Percentiles rank a stretch among this genome's conserved stretches.
Conservation (phyloP, 2,329 filamentous ascomycete species). For the Madurella mycetomatis region DNA sequence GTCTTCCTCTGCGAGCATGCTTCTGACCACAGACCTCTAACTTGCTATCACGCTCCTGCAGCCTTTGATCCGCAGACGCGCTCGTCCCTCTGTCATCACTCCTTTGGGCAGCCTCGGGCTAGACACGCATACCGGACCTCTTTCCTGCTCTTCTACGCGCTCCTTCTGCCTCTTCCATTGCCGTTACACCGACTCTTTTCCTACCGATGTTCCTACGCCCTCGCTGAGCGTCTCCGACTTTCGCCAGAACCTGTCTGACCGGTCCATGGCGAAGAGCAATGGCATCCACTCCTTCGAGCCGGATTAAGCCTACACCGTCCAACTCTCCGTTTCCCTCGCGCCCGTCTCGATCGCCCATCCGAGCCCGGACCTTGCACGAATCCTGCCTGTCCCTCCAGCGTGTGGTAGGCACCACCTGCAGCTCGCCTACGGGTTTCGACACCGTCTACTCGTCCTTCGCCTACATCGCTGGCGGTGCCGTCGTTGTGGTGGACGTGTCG, state of each 20-base stretch:
- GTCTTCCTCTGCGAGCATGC: background rate
- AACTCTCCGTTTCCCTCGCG: constrained; percentile 67
- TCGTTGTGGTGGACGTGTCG: constrained; percentile 80
- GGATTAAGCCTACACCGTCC: constrained; percentile 68
- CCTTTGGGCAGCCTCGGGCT: constrained; percentile 11
- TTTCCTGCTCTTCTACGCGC: background rate
- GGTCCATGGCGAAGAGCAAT: constrained; percentile 53
- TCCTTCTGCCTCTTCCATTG: constrained; percentile 5
- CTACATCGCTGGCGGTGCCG: constrained; percentile 87
- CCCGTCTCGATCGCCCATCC: constrained; percentile 59
- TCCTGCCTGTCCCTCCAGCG: constrained; percentile 68
- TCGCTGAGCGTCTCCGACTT: constrained; percentile 7
- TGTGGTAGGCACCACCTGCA: constrained; percentile 87
- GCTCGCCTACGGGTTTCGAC: constrained; percentile 81
- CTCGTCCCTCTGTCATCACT: constrained; percentile 17
- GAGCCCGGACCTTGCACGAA: constrained; percentile 48
- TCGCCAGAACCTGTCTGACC: constrained; percentile 7
- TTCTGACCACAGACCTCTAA: constrained; percentile 12
- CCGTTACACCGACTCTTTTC: constrained; percentile 6
- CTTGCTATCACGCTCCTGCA: constrained; percentile 5
- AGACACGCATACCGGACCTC: constrained; percentile 3
- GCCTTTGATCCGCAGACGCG: constrained; percentile 16
- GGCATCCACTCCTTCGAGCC: constrained; percentile 56
- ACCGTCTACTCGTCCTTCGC: constrained; percentile 74
- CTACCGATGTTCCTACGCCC: constrained; percentile 14